Evolutionary conservation across 352 stramenopile genomes (phyloP).

Genomic region (Globisporangium emineosum): DNA sequence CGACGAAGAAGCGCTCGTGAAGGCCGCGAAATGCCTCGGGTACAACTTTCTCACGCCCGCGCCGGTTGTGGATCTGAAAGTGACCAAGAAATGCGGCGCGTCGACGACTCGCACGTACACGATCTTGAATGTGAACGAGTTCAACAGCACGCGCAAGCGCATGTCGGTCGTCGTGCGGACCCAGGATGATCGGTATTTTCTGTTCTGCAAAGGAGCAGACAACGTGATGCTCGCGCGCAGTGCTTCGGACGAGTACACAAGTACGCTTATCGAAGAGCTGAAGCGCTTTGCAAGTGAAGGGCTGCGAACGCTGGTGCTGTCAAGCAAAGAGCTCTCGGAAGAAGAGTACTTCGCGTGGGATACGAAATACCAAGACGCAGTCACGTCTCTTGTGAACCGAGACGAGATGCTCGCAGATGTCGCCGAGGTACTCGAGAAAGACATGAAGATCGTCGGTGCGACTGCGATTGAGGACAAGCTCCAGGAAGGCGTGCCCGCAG

Average conservation of each 20-base stretch:
- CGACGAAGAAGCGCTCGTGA: constrained; percentile 93
- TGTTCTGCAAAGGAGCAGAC: constrained; percentile 83
- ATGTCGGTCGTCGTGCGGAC: constrained; percentile 95
- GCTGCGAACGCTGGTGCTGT: constrained; percentile 79
- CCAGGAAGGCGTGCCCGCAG: constrained; percentile 83
- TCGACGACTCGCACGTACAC: constrained; percentile 39
- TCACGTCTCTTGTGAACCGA: constrained; percentile 58
- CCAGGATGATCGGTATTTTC: constrained; percentile 36
- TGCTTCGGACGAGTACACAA: constrained; percentile 26
- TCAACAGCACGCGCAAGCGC: constrained; percentile 94
- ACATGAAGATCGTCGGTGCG: constrained; percentile 85
- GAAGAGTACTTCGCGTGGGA: constrained; percentile 67
- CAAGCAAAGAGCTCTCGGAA: constrained; percentile 51
- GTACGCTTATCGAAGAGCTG: constrained; percentile 45
- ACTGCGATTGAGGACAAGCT: constrained; percentile 94
- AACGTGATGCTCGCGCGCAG: constrained; percentile 82
- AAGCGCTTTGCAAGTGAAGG: constrained; percentile 81
- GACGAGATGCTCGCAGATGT: constrained; percentile 51
- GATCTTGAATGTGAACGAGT: constrained; percentile 82
- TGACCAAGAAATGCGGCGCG: constrained; percentile 43
- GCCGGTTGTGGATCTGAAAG: constrained; percentile 44
- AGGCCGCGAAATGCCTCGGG: constrained; percentile 73
- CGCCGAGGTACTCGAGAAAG: constrained; percentile 53
- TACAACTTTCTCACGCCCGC: constrained; percentile 80
- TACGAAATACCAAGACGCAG: constrained; percentile 48